phyloP scores from a whole-genome alignment of 768 basidiomycete species.

The Phylloporus scabripes region DNA sequence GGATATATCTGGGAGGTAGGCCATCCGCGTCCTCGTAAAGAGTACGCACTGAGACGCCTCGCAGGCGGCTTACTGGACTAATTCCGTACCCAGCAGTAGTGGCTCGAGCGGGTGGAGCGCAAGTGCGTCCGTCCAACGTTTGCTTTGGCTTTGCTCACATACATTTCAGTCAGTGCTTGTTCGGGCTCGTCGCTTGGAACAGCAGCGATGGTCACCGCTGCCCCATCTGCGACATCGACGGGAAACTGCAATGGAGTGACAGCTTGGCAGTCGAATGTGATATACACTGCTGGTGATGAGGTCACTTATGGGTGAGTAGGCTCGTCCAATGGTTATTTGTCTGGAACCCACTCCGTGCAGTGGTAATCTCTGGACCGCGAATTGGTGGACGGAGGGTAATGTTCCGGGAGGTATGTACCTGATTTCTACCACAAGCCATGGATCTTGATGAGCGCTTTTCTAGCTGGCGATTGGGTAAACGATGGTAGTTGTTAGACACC shows the following conservation, averaged over 20 bases:
- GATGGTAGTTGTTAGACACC: slow-evolving; percentile 41
- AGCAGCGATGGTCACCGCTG: slow-evolving; percentile 16
- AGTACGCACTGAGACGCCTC: not conserved
- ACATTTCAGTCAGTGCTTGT: slow-evolving; percentile 20
- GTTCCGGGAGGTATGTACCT: slow-evolving; percentile 37
- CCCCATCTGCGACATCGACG: slow-evolving; percentile 8
- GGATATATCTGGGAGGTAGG: slow-evolving; percentile 64
- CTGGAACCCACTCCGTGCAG: slow-evolving; percentile 5
- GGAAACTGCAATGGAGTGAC: slow-evolving; percentile 45
- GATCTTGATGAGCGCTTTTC: not conserved
- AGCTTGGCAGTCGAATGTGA: slow-evolving; percentile 41
- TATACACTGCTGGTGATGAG: slow-evolving; percentile 48
- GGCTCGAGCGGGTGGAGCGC: slow-evolving; percentile 60
- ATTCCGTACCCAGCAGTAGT: slow-evolving; percentile 41
- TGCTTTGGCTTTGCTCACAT: not conserved
- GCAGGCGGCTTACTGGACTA: slow-evolving; percentile 60
- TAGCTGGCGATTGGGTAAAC: slow-evolving; percentile 56
- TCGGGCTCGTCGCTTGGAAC: slow-evolving; percentile 7
- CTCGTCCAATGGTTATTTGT: not conserved
- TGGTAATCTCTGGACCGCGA: slow-evolving; percentile 42
- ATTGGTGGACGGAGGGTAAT: slow-evolving; percentile 60
- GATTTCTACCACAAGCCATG: not conserved
- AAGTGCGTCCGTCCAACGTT: slow-evolving; percentile 35
- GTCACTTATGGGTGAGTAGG: slow-evolving; percentile 45
- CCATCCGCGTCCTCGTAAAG: not conserved